Conservation (phyloP, 2,329 filamentous ascomycete genomes). For the Huntiella savannae region DNA sequence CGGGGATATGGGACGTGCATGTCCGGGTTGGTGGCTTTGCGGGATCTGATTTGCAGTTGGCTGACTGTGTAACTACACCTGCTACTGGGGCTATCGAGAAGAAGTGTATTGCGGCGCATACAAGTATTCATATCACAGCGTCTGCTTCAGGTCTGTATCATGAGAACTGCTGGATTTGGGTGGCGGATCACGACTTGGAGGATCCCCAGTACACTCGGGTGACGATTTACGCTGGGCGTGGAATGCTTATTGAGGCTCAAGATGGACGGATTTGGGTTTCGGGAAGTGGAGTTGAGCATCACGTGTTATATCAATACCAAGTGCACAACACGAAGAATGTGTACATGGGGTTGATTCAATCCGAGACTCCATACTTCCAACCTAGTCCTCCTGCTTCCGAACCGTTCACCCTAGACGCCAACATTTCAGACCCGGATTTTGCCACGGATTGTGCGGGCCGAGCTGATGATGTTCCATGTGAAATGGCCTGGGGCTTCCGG, state of each 20-base stretch:
- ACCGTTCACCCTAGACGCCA: conserved; percentile 31
- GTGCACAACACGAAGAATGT: conserved; percentile 39
- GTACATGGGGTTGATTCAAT: conserved; percentile 45
- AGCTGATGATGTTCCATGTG: conserved; percentile 23
- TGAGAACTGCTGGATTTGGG: conserved; percentile 29
- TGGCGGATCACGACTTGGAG: conserved; percentile 37
- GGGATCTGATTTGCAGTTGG: conserved; percentile 48
- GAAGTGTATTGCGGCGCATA: conserved; percentile 24
- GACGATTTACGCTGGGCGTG: conserved; percentile 33
- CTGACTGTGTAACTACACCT: conserved; percentile 42
- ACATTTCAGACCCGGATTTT: conserved; percentile 34
- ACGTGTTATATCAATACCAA: conserved; percentile 50
- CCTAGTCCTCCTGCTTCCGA: conserved; percentile 38
- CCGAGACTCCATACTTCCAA: conserved; percentile 55
- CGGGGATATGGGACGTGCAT: conserved; percentile 58
- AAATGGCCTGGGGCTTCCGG: conserved; percentile 46
- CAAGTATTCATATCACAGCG: conserved; percentile 24
- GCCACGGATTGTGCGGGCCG: conserved; percentile 23
- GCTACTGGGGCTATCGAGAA: conserved; percentile 14
- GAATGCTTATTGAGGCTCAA: conserved; percentile 25
- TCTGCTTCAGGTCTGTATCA: conserved; percentile 21
- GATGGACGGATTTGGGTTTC: conserved; percentile 35
- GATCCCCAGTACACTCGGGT: conserved; percentile 27
- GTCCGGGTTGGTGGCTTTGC: conserved; percentile 55
- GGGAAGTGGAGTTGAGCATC: conserved; percentile 47